Evolutionary conservation across 495 filamentous ascomycete species (phyloP), one percentile per base, ranked within the genome.

Genomic region (Hyphodiscus hymeniophilus): DNA sequence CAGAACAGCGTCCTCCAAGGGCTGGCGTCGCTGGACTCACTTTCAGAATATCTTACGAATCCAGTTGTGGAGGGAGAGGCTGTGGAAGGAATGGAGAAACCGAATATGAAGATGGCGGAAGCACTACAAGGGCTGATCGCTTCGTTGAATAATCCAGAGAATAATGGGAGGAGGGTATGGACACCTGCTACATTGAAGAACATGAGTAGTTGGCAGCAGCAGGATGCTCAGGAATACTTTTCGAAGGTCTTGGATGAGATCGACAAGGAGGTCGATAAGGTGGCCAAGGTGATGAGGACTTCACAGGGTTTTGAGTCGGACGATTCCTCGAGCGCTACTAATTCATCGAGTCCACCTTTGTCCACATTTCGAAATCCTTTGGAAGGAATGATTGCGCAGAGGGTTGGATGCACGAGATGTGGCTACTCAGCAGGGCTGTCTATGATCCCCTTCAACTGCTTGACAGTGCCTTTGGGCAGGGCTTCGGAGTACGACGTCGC

Each of bases 161-260:
- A 84, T 57, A 75, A 81, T 52, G 87, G 87, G 26, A 73, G 70
- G 54, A 80, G 76, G 32, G 66, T 94, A 8, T 92, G 87, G 86
- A 85, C 86, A 15, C 84, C 85, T 0, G 63, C 75, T 2, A 78
- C 81, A 46, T 60, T 96, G 12, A 92, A 92, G 60, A 85, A 76
- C 11, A 88, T 96, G 81, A 89, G 81, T 59, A 91, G 84, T 38
- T 92, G 84, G 82, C 83, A 95, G 62, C 94, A 99, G 58, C 94
- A 99, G 60, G 94, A 99, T 69, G 94, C 94, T 4, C 94, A 99
- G 63, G 94, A 99, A 63, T 99, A 95, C 60, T 95, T 86, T 46
- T 88, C 89, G 15, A 94, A 90, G 56, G 67, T 99, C 20, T 70
- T 95, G 45, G 87, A 91, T 42, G 80, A 90, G 52, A 67, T 99